phyloP scores from a whole-genome alignment of 768 basidiomycete genomes.

The Lactifluus piperatus region DNA sequence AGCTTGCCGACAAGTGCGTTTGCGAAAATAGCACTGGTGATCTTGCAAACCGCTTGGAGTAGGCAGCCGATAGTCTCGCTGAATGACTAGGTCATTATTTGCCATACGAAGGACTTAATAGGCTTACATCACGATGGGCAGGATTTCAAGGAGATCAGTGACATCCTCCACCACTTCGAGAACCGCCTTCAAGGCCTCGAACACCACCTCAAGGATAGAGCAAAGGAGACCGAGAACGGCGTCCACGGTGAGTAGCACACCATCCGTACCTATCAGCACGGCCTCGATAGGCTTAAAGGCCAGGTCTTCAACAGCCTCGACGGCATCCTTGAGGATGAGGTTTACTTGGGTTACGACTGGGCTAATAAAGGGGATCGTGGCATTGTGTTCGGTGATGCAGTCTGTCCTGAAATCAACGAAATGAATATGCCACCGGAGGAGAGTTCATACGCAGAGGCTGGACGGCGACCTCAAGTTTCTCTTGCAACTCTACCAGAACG shows the following conservation, averaged over 20 bases:
- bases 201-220: background rate
- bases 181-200: background rate
- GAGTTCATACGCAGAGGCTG: background rate
- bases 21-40: background rate
- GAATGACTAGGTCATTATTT: background rate
- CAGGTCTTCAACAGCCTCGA: conserved; percentile 25
- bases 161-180: background rate
- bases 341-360: conserved; percentile 24
- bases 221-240: conserved; percentile 18
- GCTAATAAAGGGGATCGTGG: conserved; percentile 21
- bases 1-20: background rate
- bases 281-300: conserved; percentile 20
- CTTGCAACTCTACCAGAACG: background rate
- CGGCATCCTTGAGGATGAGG: conserved; percentile 20
- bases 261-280: conserved; percentile 24
- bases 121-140: background rate
- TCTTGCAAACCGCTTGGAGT: background rate
- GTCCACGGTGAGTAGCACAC: conserved; percentile 23
- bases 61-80: background rate
- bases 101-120: background rate
- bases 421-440: background rate
- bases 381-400: conserved; percentile 23
- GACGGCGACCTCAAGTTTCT: background rate
- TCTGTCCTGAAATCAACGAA: conserved; percentile 18
- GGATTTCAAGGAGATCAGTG: background rate